A percentile compares a stretch with the other conserved stretches of the same genome.
These are phyloP conservation scores for Mucor velutinosus DNA, from an alignment of 371 early-diverging fungal species.

Conservation along the genomic window DNA sequence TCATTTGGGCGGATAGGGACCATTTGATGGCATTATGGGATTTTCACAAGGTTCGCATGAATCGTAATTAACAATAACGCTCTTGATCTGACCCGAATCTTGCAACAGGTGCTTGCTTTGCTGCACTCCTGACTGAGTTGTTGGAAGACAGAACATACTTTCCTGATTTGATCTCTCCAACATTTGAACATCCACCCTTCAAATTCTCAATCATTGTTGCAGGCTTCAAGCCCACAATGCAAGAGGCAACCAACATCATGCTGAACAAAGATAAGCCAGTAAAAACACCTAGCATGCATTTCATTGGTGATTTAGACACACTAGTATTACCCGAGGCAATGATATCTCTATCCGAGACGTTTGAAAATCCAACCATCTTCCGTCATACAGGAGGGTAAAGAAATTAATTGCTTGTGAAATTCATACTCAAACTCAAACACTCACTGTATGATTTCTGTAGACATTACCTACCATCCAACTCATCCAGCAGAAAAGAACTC, in stretches of 20 bases:
- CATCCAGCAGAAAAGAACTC: constrained; percentile 21
- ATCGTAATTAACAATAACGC: not conserved
- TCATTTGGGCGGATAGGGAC: constrained; percentile 36
- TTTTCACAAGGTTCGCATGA: constrained; percentile 60
- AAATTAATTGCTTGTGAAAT: not conserved
- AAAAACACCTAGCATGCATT: constrained; percentile 59
- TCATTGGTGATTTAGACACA: constrained; percentile 58
- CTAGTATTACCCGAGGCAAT: constrained; percentile 44
- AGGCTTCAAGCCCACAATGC: constrained; percentile 54
- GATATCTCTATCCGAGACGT: constrained; percentile 30
- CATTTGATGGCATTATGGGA: constrained; percentile 70
- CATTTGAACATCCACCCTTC: constrained; percentile 41
- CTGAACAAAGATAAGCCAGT: constrained; percentile 16
- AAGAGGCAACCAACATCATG: constrained; percentile 22
- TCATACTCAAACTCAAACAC: not conserved
- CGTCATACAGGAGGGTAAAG: constrained; percentile 50
- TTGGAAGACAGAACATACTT: constrained; percentile 25
- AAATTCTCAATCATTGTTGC: constrained; percentile 57
- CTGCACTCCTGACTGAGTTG: constrained; percentile 53
- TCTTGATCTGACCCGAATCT: not conserved
- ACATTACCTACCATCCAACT: constrained; percentile 21
- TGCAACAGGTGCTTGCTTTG: constrained; percentile 49
- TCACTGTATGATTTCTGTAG: constrained; percentile 3
- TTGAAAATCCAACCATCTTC: constrained; percentile 26
- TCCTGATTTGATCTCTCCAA: constrained; percentile 22